A percentile compares a stretch with the other conserved stretches of the same genome.
These are phyloP conservation scores for Wickerhamomyces canadensis DNA, from an alignment of 805 yeast genomes.

Conservation along the genomic window DNA sequence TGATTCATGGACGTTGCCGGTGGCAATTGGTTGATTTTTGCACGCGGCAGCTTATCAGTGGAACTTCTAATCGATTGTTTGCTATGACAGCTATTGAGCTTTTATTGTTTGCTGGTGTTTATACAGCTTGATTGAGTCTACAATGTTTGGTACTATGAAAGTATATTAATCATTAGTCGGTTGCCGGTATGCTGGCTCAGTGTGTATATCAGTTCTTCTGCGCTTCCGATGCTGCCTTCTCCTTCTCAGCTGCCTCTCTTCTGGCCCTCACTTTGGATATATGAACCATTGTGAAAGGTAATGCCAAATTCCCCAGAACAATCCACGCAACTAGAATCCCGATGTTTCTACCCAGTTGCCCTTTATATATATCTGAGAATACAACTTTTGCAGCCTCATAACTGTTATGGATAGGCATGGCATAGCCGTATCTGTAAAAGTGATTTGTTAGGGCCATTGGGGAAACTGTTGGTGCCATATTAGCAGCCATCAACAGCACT, in stretches of 20 bases:
- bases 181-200: no score
- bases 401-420: slow-evolving; percentile 56
- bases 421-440: slow-evolving; percentile 46
- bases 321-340: slow-evolving; percentile 55
- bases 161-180: no score
- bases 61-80: no score
- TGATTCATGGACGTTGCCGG: no score
- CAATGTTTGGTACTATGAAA: no score
- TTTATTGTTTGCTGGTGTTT: no score
- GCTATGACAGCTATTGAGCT: no score
- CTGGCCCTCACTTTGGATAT: slow-evolving; percentile 1
- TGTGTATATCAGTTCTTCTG: no score
- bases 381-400: slow-evolving; percentile 50
- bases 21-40: no score
- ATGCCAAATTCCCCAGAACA: slow-evolving; percentile 32
- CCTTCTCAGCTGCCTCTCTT: neutral
- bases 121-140: no score
- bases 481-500: slow-evolving; percentile 55
- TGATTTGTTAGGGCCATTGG: slow-evolving; percentile 36
- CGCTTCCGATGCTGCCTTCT: neutral
- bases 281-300: slow-evolving; percentile 29
- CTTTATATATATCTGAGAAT: slow-evolving; percentile 47
- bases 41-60: no score
- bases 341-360: slow-evolving; percentile 45
- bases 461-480: slow-evolving; percentile 56